Evolutionary conservation across 1,139 yeast species (phyloP), one percentile per base, ranked within the genome.

Genomic region (Geotrichum aggregatum): DNA sequence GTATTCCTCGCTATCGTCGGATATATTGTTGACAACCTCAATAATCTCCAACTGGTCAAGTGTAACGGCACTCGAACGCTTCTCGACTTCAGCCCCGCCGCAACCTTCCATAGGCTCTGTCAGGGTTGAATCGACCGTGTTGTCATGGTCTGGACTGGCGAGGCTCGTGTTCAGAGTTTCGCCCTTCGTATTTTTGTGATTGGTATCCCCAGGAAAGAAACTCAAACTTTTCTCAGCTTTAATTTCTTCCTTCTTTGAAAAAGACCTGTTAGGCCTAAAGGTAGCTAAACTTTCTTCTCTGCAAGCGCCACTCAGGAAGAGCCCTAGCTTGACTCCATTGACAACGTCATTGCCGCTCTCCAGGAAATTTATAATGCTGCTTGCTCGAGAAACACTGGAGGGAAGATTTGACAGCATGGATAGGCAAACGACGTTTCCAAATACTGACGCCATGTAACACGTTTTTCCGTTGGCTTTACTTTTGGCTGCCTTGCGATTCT

Each of bases 271-370:
- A 24, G 5, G 8, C 7, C 8, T 24, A 24, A 5, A 5, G 28
- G 28, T 24, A 24, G 43, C 7, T 19, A 33, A 30, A 33, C 41
- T 22, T 11, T 47, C 50, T 40, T 40, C 45, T 13, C 50, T 24
- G 21, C 50, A 47, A 10, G 50, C 44, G 13, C 50, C 50, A 36
- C 45, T 47, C 33, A 47, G 16, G 28, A 47, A 47, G 21, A 47
- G 44, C 7, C 49, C 49, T 16, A 46, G 44, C 36, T 46, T 46
- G 18, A 46, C 19, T 8, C 39, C 49, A 33, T 46, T 46, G 33
- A 33, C 34, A 19, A 46, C 49, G 30, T 46, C 49, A 46, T 46
- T 21, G 13, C 18, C 26, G 3, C 44, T 28, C 1, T 39, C 44
- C 1, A 46, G 44, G 19, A 46, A 33, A 39, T 46, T 39, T 5